phyloP scores from a whole-genome alignment of 2,329 filamentous ascomycete genomes.

The Malbranchea cinnamomea region DNA sequence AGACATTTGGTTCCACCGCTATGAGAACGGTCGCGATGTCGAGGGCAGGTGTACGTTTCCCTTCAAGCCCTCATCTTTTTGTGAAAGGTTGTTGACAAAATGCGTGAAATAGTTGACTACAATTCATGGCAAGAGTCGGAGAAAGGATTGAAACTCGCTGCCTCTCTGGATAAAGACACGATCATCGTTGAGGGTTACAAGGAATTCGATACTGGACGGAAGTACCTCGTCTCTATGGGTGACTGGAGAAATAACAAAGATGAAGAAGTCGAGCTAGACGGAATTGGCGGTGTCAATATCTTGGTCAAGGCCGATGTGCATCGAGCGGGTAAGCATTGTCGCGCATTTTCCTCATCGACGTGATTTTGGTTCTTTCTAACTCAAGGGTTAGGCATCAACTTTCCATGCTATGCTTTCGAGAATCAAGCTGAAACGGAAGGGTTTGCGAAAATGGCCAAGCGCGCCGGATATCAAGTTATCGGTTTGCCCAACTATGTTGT shows the following conservation, averaged over 20 bases:
- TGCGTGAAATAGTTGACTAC: slow-evolving; percentile 64
- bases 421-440: slow-evolving; percentile 98
- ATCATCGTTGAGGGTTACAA: slow-evolving; percentile 91
- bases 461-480: slow-evolving; percentile 81
- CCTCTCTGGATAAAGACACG: slow-evolving; percentile 59
- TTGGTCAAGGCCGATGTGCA: slow-evolving; percentile 97
- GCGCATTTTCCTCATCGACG: too few species aligned
- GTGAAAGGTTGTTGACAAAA: slow-evolving; percentile 4
- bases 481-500: slow-evolving; percentile 95
- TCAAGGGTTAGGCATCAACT: slow-evolving; percentile 64
- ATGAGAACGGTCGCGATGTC: slow-evolving; percentile 65
- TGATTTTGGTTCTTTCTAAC: slow-evolving; percentile 16
- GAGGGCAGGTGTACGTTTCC: slow-evolving; percentile 72
- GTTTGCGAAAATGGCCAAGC: slow-evolving; percentile 96
- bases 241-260: slow-evolving; percentile 89
- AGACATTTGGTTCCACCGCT: slow-evolving; percentile 98
- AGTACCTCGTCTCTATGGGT: slow-evolving; percentile 80
- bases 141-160: slow-evolving; percentile 61
- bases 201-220: slow-evolving; percentile 79
- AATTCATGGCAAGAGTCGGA: slow-evolving; percentile 97
- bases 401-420: slow-evolving; percentile 90
- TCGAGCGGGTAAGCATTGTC: slow-evolving; percentile 59
- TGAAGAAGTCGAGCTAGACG: slow-evolving; percentile 81
- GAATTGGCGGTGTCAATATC: slow-evolving; percentile 93
- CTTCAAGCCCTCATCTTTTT: slow-evolving; percentile 1